phyloP scores from a whole-genome alignment of 2,329 filamentous ascomycete species.

The Fusarium anguioides region DNA sequence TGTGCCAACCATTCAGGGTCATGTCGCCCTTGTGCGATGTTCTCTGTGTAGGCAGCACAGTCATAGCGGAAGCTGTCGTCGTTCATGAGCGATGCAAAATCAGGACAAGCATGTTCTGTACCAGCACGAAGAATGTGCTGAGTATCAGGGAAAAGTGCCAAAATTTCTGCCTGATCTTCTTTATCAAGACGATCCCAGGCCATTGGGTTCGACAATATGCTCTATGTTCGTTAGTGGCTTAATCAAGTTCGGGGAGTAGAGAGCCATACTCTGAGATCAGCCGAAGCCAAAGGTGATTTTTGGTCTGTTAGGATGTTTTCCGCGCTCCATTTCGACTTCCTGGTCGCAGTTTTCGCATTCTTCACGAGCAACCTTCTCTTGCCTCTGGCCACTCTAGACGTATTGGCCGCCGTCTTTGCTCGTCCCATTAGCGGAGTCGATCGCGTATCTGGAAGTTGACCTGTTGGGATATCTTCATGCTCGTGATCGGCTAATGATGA shows the following conservation, averaged over 20 bases:
- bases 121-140: conserved; percentile 53
- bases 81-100: conserved; percentile 57
- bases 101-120: conserved; percentile 53
- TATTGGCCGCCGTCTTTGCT: conserved; percentile 2
- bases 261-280: conserved; percentile 51
- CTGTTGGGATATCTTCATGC: conserved; percentile 1
- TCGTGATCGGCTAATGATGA: conserved; percentile 17
- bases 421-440: conserved; percentile 15
- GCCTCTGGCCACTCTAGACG: conserved; percentile 33
- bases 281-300: conserved; percentile 54
- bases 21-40: conserved; percentile 60
- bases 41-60: conserved; percentile 58
- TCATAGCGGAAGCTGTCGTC: conserved; percentile 61
- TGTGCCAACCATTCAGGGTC: conserved; percentile 64
- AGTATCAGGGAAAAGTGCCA: conserved; percentile 53
- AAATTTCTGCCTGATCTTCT: conserved; percentile 51
- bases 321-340: conserved; percentile 52
- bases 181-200: conserved; percentile 53
- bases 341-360: conserved; percentile 34
- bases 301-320: conserved; percentile 51
- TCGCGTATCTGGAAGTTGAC: conserved; percentile 17
- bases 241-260: neutral
- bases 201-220: conserved; percentile 52
- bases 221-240: conserved; percentile 41
- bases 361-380: conserved; percentile 40